These are phyloP conservation scores for Ceratobasidium papillatum DNA, from an alignment of 1,284 basidiomycete genomes.

Conservation along the genomic window DNA sequence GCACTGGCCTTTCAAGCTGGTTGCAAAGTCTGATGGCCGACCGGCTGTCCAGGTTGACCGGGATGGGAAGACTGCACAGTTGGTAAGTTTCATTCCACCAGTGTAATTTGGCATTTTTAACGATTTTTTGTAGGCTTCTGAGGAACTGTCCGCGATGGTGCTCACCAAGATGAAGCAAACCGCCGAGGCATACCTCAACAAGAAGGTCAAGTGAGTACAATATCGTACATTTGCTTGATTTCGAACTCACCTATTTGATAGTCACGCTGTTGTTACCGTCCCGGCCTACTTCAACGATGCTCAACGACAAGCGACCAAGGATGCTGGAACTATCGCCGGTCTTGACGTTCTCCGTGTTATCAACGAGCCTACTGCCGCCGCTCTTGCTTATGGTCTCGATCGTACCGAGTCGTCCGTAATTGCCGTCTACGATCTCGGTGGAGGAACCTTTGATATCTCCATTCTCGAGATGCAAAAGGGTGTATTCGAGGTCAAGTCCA, in stretches of 20 bases:
- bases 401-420: slow-evolving; percentile 84
- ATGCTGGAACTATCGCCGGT: slow-evolving; percentile 96
- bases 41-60: slow-evolving; percentile 85
- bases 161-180: slow-evolving; percentile 96
- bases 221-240: not conserved
- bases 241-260: slow-evolving; percentile 49
- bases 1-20: slow-evolving; percentile 88
- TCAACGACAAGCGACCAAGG: slow-evolving; percentile 97
- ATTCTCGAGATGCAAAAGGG: slow-evolving; percentile 99
- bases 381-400: slow-evolving; percentile 96
- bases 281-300: slow-evolving; percentile 99
- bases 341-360: slow-evolving; percentile 98
- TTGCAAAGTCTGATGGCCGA: slow-evolving; percentile 72
- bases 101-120: not conserved
- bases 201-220: slow-evolving; percentile 85
- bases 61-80: slow-evolving; percentile 69
- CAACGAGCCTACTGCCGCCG: slow-evolving; percentile 98
- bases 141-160: slow-evolving; percentile 87
- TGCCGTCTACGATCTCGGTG: slow-evolving; percentile 96
- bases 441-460: slow-evolving; percentile 97
- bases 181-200: slow-evolving; percentile 90
- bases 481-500: slow-evolving; percentile 99
- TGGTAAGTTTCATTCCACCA: slow-evolving; percentile 59
- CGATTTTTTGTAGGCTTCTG: slow-evolving; percentile 64
- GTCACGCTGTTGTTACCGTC: slow-evolving; percentile 89